Evolutionary conservation across 2,329 filamentous ascomycete species (phyloP).

Genomic region (Diaporthe ampelina): DNA sequence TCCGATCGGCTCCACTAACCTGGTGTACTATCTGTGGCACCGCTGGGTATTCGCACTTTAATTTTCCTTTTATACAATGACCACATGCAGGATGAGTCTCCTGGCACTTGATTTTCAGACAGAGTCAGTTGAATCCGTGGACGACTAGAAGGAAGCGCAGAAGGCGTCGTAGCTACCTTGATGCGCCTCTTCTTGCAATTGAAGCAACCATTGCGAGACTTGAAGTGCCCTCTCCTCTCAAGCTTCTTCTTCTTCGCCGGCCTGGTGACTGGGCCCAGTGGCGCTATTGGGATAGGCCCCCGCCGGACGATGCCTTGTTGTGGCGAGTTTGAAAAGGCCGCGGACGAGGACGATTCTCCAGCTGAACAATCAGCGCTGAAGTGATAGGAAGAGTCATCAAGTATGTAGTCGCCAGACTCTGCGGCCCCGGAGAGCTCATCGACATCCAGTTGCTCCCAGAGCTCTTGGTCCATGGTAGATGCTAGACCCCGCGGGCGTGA

Average conservation of each 20-base stretch:
- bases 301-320: constrained; percentile 12
- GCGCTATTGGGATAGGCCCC: background rate
- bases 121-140: constrained; percentile 20
- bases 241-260: constrained; percentile 54
- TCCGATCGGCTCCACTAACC: constrained; percentile 48
- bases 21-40: constrained; percentile 65
- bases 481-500: background rate
- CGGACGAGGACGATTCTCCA: constrained; percentile 2
- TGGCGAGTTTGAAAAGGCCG: background rate
- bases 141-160: background rate
- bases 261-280: background rate
- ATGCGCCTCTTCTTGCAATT: constrained; percentile 77
- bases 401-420: background rate
- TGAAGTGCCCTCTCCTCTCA: constrained; percentile 74
- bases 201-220: constrained; percentile 75
- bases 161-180: constrained; percentile 59
- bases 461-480: background rate
- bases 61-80: constrained; percentile 73
- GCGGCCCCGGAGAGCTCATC: background rate
- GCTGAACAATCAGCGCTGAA: background rate
- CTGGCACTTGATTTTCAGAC: constrained; percentile 64
- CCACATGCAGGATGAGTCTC: constrained; percentile 74
- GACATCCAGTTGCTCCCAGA: background rate
- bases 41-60: constrained; percentile 74
- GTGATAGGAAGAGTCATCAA: background rate